Percentiles rank a stretch among this genome's conserved stretches.
These are phyloP conservation scores for Saccharomycopsis schoenii DNA, from an alignment of 805 yeast genomes.

Conservation along the genomic window DNA sequence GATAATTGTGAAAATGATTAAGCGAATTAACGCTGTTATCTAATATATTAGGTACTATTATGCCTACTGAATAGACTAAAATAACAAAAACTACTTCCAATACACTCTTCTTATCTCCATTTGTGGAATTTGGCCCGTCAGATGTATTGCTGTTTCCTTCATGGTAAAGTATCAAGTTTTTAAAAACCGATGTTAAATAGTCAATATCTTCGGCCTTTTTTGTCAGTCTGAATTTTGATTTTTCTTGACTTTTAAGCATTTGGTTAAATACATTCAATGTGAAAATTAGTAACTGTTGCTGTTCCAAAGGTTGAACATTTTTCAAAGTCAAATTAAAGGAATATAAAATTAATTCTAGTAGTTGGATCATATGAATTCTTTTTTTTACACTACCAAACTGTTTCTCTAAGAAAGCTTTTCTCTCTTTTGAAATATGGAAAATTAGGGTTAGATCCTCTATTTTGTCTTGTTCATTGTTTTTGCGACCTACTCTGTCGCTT, in stretches of 20 bases:
- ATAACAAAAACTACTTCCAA: conserved; percentile 5
- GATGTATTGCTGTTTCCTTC: neutral
- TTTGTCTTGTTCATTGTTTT: neutral
- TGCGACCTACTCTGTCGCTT: neutral
- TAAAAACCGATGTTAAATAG: conserved; percentile 8
- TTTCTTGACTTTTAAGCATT: conserved; percentile 1
- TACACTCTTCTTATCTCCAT: neutral
- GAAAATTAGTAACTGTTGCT: neutral
- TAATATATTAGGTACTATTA: conserved; percentile 8
- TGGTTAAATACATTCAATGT: conserved; percentile 7
- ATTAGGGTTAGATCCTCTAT: neutral
- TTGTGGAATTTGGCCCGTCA: neutral
- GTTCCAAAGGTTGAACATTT: neutral
- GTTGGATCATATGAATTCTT: conserved; percentile 1
- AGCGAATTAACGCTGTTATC: neutral
- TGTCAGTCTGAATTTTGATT: neutral
- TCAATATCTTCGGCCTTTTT: conserved; percentile 6
- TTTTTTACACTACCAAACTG: neutral
- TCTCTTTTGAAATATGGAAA: conserved; percentile 1
- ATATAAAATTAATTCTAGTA: conserved; percentile 6
- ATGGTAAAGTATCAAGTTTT: neutral
- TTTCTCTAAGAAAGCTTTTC: conserved; percentile 1
- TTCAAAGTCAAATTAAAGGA: conserved; percentile 7
- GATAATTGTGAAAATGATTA: neutral
- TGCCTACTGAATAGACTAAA: conserved; percentile 13